Evolutionary conservation across 331 rosid genomes (phyloP).

Genomic region (Cydonia oblonga): DNA sequence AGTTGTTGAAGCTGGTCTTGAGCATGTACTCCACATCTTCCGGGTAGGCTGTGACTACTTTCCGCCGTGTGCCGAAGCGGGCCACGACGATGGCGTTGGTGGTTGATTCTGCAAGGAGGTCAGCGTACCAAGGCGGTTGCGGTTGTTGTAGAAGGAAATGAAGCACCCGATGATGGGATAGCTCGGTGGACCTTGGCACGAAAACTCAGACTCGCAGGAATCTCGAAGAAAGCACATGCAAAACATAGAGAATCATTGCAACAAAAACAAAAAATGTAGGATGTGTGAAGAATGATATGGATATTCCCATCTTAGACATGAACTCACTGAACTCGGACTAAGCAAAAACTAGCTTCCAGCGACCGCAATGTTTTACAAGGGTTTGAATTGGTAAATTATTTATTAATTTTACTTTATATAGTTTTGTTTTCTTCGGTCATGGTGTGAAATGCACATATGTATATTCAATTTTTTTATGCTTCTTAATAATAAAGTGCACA

Average conservation of each 20-base stretch:
- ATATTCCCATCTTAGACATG: constrained; percentile 21
- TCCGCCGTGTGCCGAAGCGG: constrained; percentile 52
- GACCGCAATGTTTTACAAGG: neutral
- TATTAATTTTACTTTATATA: no score
- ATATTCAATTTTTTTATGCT: no score
- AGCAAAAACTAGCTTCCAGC: neutral
- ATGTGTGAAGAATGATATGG: constrained; percentile 18
- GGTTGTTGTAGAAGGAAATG: constrained; percentile 54
- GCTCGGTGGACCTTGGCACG: constrained; percentile 37
- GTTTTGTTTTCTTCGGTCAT: neutral
- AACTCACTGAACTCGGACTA: neutral
- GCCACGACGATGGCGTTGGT: constrained; percentile 49
- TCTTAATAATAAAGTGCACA: no score
- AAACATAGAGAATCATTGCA: constrained; percentile 15
- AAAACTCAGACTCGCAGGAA: constrained; percentile 19
- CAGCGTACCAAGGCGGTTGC: constrained; percentile 67
- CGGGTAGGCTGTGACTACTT: constrained; percentile 68
- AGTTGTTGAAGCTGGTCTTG: constrained; percentile 66
- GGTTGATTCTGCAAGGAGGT: constrained; percentile 43
- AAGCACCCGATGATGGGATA: constrained; percentile 67
- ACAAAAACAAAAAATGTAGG: constrained; percentile 19
- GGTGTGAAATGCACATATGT: neutral
- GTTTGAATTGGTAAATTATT: neutral
- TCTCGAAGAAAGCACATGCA: constrained; percentile 3
- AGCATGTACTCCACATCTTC: constrained; percentile 63